Evolutionary conservation across 164 flowering plant genomes (phyloP).

Genomic region (Warburgia ugandensis): DNA sequence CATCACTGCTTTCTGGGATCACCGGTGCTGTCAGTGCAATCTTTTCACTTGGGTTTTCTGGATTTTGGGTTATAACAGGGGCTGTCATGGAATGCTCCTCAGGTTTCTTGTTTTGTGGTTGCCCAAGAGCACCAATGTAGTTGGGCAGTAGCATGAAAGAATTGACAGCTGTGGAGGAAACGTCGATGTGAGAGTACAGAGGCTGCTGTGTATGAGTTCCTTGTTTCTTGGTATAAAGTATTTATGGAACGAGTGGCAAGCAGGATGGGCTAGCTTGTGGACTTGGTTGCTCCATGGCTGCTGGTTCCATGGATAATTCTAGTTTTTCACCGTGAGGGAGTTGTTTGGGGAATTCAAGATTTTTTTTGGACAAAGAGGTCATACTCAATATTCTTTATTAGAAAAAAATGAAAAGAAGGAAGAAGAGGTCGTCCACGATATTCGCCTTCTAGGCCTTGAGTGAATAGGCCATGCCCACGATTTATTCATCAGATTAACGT

Average conservation of each 20-base stretch:
- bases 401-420: not conserved
- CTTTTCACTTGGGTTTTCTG: constrained; percentile 25
- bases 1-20: no score
- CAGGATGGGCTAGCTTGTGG: constrained; percentile 11
- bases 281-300: constrained; percentile 11
- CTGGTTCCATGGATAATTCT: not conserved
- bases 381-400: not conserved
- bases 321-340: not conserved
- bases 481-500: no score
- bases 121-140: constrained; percentile 73
- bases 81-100: no score
- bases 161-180: no score
- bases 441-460: no score
- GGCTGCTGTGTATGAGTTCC: no score
- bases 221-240: no score
- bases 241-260: constrained; percentile 15
- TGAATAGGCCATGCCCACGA: no score
- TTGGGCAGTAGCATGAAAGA: constrained; percentile 70
- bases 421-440: not conserved
- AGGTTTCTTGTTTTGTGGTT: constrained; percentile 64
- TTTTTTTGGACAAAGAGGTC: not conserved
- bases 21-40: no score
- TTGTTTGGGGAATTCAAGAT: not conserved
- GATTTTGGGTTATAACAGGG: constrained; percentile 58
- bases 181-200: not conserved